Percentiles rank a stretch among this genome's conserved stretches.
phyloP scores from a whole-genome alignment of 257 asterid genomes.

The Echium plantagineum region DNA sequence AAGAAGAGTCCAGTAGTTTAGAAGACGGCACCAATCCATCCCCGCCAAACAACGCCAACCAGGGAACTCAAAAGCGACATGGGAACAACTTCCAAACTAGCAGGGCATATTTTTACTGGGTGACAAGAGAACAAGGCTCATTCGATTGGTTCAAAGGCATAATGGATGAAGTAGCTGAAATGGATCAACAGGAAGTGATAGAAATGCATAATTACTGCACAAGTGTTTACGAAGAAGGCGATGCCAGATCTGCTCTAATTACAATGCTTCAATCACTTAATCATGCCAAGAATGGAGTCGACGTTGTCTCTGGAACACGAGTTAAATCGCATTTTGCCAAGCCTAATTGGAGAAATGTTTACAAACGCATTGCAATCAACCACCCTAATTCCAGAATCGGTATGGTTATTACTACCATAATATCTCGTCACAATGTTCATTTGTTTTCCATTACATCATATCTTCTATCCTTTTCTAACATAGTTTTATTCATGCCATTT shows the following conservation, averaged over 20 bases:
- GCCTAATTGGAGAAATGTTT: conserved; percentile 79
- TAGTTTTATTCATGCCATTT: no score
- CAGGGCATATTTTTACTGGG: conserved; percentile 86
- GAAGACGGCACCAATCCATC: conserved; percentile 26
- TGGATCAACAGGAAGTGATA: conserved; percentile 55
- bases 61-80: neutral
- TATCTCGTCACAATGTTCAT: neutral
- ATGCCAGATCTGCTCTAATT: conserved; percentile 78
- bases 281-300: conserved; percentile 78
- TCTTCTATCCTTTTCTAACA: no score
- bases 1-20: conserved; percentile 31
- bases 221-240: conserved; percentile 82
- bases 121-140: conserved; percentile 79
- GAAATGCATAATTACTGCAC: conserved; percentile 93
- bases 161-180: conserved; percentile 77
- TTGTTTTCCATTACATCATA: neutral
- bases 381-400: conserved; percentile 58
- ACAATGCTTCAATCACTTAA: conserved; percentile 77
- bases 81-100: conserved; percentile 42
- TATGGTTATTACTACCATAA: conserved; percentile 15
- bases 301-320: conserved; percentile 69
- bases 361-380: conserved; percentile 58
- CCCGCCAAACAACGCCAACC: neutral
- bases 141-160: conserved; percentile 88
- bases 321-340: conserved; percentile 87